These are phyloP conservation scores for Euphorbia celastroides DNA, from an alignment of 441 rosid species.

Conservation along the genomic window DNA sequence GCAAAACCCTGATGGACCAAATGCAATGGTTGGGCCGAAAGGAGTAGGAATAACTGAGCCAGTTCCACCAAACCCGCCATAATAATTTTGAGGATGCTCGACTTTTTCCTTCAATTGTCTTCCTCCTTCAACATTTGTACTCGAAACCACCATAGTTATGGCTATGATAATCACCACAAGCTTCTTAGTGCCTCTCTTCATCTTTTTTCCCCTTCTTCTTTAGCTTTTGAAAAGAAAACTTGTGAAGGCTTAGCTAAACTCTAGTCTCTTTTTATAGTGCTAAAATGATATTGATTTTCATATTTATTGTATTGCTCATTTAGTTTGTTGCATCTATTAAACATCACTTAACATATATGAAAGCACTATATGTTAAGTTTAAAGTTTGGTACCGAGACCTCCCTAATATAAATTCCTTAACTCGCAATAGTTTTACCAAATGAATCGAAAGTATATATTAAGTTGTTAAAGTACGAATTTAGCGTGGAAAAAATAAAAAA, in stretches of 20 bases:
- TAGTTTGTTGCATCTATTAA: too few species aligned
- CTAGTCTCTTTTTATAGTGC: neutral
- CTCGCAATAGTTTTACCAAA: too few species aligned
- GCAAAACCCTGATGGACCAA: slow-evolving; percentile 30
- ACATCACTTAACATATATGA: too few species aligned
- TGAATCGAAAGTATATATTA: too few species aligned
- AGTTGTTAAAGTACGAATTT: too few species aligned
- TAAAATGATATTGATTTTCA: neutral
- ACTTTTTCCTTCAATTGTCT: slow-evolving; percentile 16
- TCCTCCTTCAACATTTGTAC: slow-evolving; percentile 19
- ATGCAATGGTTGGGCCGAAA: slow-evolving; percentile 20
- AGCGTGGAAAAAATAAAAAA: too few species aligned
- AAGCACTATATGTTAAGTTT: too few species aligned
- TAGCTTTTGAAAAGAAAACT: neutral
- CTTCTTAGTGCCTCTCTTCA: slow-evolving; percentile 16
- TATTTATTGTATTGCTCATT: too few species aligned
- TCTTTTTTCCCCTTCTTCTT: neutral
- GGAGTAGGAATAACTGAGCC: slow-evolving; percentile 29
- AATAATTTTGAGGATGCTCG: slow-evolving; percentile 24
- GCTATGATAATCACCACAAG: slow-evolving; percentile 13
- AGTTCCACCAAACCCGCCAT: slow-evolving; percentile 23
- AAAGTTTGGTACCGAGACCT: too few species aligned
- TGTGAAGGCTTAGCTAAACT: neutral
- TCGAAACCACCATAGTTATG: slow-evolving; percentile 14
- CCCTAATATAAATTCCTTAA: too few species aligned